These are phyloP conservation scores for Caryocar brasiliense DNA, from an alignment of 441 rosid species.

Conservation along the genomic window DNA sequence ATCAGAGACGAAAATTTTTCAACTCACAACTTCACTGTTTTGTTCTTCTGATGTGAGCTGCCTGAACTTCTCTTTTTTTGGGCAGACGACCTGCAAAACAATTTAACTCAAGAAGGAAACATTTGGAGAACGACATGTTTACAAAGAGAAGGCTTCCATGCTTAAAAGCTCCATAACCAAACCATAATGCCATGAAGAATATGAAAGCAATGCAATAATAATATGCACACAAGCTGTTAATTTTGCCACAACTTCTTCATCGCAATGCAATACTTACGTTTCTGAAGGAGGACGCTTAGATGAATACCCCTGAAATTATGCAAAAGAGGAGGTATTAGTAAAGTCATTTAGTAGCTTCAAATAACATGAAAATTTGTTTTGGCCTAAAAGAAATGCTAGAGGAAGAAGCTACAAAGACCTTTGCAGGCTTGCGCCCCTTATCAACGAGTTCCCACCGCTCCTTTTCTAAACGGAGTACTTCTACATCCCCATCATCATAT, in stretches of 20 bases:
- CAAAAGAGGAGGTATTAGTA: too few relatives aligned
- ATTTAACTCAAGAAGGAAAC: too few relatives aligned
- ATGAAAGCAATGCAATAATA: too few relatives aligned
- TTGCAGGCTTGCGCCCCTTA: conserved; percentile 45
- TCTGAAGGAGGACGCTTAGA: conserved; percentile 31
- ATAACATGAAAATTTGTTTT: neutral
- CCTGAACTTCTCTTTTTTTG: conserved; percentile 36
- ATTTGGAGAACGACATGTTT: too few relatives aligned
- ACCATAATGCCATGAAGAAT: neutral
- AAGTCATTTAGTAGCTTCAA: too few relatives aligned
- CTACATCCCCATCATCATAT: conserved; percentile 95
- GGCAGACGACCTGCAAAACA: conserved; percentile 42
- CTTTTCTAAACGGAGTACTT: conserved; percentile 77
- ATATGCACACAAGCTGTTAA: too few relatives aligned
- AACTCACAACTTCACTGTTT: conserved; percentile 47
- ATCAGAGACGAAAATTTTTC: conserved; percentile 10
- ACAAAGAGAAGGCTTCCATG: too few relatives aligned
- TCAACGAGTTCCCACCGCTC: conserved; percentile 91
- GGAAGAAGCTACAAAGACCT: conserved; percentile 41
- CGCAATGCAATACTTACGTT: conserved; percentile 38
- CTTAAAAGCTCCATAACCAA: neutral
- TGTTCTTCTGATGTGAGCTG: conserved; percentile 32
- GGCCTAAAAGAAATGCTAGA: conserved; percentile 7
- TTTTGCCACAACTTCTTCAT: neutral
- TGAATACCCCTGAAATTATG: conserved; percentile 49